A percentile compares a stretch with the other conserved stretches of the same genome.
These are phyloP conservation scores for Dunaliella sp. DNA, from an alignment of 139 green algal genomes.

Conservation along the genomic window DNA sequence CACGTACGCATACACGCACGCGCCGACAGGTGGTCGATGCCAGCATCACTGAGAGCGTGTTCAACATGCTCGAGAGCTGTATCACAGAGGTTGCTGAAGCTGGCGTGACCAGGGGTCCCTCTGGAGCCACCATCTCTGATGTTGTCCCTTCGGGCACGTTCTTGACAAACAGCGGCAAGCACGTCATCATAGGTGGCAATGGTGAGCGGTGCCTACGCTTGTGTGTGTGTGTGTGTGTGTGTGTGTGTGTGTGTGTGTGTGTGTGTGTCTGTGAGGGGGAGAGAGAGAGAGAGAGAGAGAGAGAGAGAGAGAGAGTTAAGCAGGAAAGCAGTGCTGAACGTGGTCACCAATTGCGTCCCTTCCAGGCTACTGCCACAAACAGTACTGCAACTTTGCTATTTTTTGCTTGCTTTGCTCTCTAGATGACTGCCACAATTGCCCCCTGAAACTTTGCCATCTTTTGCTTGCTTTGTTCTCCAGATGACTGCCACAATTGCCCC, in stretches of 20 bases:
- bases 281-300: too few relatives aligned
- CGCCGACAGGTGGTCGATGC: conserved; percentile 70
- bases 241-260: too few relatives aligned
- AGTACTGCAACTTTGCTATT: background rate
- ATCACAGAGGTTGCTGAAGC: conserved; percentile 53
- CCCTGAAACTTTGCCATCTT: background rate
- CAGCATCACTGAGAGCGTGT: conserved; percentile 70
- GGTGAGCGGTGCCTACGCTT: too few relatives aligned
- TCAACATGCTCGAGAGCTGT: conserved; percentile 80
- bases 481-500: too few relatives aligned
- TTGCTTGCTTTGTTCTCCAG: background rate
- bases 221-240: too few relatives aligned
- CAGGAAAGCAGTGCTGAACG: too few relatives aligned
- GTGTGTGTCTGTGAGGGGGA: too few relatives aligned
- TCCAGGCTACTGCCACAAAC: too few relatives aligned
- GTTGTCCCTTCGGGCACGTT: conserved; percentile 76
- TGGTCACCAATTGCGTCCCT: too few relatives aligned
- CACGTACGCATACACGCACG: too few relatives aligned
- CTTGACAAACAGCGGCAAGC: conserved; percentile 54
- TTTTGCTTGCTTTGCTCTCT: background rate
- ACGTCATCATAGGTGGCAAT: conserved; percentile 73
- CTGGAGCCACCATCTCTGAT: conserved; percentile 69
- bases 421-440: background rate
- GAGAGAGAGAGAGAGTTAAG: too few relatives aligned
- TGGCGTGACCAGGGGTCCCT: conserved; percentile 51